Evolutionary conservation across 116 monocot genomes (phyloP).

Genomic region (Dioscorea cayenensis): DNA sequence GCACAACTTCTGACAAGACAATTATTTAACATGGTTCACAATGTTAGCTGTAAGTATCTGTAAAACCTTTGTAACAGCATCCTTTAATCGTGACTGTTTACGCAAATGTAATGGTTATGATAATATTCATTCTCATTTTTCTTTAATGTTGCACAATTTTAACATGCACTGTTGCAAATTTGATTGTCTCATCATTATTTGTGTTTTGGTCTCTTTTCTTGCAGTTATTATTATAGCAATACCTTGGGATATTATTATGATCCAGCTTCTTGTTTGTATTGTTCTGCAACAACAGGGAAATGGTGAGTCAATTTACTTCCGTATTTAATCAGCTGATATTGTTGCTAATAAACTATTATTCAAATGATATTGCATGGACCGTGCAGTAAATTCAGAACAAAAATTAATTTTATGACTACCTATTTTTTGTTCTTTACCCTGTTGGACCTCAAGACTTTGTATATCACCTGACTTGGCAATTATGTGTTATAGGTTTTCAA

Average conservation of each 20-base stretch:
- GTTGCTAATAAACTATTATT: no score
- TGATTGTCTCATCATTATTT: not conserved
- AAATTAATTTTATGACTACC: not conserved
- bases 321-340: no score
- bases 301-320: slow-evolving; percentile 36
- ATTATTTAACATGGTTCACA: not conserved
- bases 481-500: no score
- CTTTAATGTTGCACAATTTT: no score
- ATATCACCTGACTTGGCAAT: no score
- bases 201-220: not conserved
- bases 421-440: not conserved
- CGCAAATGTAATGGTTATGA: not conserved
- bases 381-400: no score
- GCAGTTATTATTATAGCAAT: slow-evolving; percentile 84
- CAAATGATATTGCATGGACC: no score
- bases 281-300: slow-evolving; percentile 59
- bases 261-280: slow-evolving; percentile 57
- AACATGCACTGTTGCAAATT: no score
- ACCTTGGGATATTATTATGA: slow-evolving; percentile 85
- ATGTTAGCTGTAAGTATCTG: not conserved
- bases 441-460: no score
- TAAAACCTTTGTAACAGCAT: not conserved
- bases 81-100: not conserved
- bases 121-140: not conserved
- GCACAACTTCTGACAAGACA: no score